Percentiles rank a stretch among this genome's conserved stretches.
phyloP scores from a whole-genome alignment of 129 eudicot species.

The Flaveria trinervia region DNA sequence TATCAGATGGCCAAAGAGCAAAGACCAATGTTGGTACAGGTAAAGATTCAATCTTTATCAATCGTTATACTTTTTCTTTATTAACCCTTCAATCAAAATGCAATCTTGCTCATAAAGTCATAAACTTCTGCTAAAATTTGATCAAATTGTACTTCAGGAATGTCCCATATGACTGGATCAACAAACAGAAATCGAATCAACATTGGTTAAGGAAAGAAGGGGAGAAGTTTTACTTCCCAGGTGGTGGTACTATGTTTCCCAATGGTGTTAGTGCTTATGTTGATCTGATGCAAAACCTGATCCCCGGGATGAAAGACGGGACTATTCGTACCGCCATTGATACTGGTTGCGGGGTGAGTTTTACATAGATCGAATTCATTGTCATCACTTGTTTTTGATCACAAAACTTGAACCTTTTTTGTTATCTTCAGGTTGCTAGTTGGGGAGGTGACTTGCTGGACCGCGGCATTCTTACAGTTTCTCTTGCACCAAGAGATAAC shows the following conservation, averaged over 20 bases:
- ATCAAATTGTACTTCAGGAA: conserved; percentile 47
- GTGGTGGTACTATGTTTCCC: conserved; percentile 99
- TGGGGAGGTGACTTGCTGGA: conserved; percentile 99
- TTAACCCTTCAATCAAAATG: neutral
- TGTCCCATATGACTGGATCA: conserved; percentile 98
- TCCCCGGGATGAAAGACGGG: conserved; percentile 96
- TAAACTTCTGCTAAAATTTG: neutral
- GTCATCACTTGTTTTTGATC: neutral
- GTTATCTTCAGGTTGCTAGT: conserved; percentile 82
- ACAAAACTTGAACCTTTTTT: conserved; percentile 13
- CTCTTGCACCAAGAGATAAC: conserved; percentile 98
- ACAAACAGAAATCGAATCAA: conserved; percentile 92
- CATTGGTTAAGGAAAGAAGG: conserved; percentile 96
- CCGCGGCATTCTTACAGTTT: conserved; percentile 84
- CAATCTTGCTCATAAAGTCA: neutral
- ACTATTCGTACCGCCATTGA: conserved; percentile 93
- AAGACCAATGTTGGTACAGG: conserved; percentile 99
- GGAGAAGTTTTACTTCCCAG: conserved; percentile 93
- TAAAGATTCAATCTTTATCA: conserved; percentile 36
- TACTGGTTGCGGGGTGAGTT: conserved; percentile 99
- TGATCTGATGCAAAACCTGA: conserved; percentile 81
- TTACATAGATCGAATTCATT: neutral
- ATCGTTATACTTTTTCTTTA: neutral
- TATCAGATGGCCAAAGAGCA: conserved; percentile 99
- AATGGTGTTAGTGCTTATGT: conserved; percentile 87